phyloP scores from a whole-genome alignment of 768 basidiomycete genomes.

The Xerocomellus intermedius region DNA sequence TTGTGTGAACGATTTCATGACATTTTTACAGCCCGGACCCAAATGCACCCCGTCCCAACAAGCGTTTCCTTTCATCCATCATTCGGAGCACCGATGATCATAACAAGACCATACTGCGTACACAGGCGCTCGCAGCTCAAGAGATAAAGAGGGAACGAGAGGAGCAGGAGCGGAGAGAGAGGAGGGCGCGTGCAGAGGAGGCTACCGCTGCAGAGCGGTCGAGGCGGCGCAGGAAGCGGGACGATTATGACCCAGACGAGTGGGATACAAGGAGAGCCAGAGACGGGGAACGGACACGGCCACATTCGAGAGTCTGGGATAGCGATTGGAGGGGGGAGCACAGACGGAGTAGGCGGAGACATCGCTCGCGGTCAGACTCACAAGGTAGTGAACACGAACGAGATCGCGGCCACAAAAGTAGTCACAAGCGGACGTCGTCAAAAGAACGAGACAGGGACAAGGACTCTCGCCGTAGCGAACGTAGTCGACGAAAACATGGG shows the following conservation, averaged over 20 bases:
- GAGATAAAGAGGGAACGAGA: conserved; percentile 67
- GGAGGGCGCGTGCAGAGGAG: conserved; percentile 70
- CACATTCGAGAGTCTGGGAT: conserved; percentile 43
- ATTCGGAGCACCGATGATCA: conserved; percentile 95
- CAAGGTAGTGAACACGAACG: conserved; percentile 16
- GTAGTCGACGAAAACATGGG: conserved; percentile 24
- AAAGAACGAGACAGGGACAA: conserved; percentile 12
- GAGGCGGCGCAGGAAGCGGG: conserved; percentile 37
- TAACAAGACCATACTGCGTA: conserved; percentile 77
- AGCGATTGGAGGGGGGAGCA: conserved; percentile 40
- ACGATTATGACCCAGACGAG: conserved; percentile 26
- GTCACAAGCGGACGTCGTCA: conserved; percentile 20
- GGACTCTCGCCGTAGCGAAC: conserved; percentile 15
- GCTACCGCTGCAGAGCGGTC: conserved; percentile 66
- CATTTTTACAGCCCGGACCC: conserved; percentile 51
- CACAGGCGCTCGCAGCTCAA: conserved; percentile 70
- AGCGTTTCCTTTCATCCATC: conserved; percentile 79
- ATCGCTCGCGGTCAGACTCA: conserved; percentile 34
- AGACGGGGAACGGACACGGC: conserved; percentile 41
- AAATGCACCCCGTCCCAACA: conserved; percentile 77
- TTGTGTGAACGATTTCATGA: background rate
- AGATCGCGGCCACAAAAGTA: conserved; percentile 21
- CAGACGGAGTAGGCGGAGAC: conserved; percentile 22
- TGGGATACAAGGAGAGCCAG: conserved; percentile 39
- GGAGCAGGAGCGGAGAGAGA: conserved; percentile 62